Evolutionary conservation across 176 grass and related monocot genomes (phyloP).

Genomic region (Musa acuminata): DNA sequence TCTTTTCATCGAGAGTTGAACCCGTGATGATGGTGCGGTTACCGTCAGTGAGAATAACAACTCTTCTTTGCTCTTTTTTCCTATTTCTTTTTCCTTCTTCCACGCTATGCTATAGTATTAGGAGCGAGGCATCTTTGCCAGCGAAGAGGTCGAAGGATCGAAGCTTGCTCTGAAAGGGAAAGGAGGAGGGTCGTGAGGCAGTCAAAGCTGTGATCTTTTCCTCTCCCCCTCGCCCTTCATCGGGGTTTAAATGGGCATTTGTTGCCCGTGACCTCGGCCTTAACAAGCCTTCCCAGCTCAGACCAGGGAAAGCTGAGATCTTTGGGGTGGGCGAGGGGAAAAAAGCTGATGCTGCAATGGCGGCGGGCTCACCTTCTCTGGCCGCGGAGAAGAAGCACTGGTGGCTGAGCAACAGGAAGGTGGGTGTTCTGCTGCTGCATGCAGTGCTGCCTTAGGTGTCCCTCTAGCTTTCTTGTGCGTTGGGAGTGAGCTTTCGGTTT

Average conservation of each 20-base stretch:
- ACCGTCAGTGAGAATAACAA: background rate
- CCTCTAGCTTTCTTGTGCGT: background rate
- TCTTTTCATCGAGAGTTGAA: background rate
- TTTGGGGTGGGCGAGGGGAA: background rate
- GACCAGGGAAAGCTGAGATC: no score
- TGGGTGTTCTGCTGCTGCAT: background rate
- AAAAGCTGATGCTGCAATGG: constrained; percentile 59
- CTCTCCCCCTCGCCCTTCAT: background rate
- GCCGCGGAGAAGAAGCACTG: constrained; percentile 76
- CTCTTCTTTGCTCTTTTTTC: background rate
- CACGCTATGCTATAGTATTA: background rate
- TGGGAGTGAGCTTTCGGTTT: background rate
- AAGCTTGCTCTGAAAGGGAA: constrained; percentile 82
- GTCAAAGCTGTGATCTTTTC: constrained; percentile 7
- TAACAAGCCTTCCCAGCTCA: background rate
- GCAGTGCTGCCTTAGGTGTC: background rate
- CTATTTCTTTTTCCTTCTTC: background rate
- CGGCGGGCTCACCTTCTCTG: constrained; percentile 50
- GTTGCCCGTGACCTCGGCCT: background rate
- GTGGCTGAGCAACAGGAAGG: constrained; percentile 84
- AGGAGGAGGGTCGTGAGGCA: constrained; percentile 5
- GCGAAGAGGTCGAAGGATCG: constrained; percentile 62
- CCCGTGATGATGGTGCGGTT: constrained; percentile 8
- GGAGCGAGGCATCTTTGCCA: constrained; percentile 65
- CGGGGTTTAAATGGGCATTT: background rate